Percentiles rank a stretch among this genome's conserved stretches.
Conservation (phyloP, 257 asterid genomes). For the Solanum rostratum region DNA sequence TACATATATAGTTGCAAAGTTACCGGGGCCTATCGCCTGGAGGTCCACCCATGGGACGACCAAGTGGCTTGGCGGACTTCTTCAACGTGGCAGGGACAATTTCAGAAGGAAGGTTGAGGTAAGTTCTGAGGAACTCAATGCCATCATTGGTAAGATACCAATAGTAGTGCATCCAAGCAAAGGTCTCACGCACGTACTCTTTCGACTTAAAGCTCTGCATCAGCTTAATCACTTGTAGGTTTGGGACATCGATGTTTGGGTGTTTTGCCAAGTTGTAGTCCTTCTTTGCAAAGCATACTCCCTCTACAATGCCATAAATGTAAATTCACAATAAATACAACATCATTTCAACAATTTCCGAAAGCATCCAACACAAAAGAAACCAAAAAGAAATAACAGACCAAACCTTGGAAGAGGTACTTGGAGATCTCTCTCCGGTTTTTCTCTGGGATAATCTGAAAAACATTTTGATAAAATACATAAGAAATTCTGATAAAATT, state of each 20-base stretch:
- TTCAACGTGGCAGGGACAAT: slow-evolving; percentile 89
- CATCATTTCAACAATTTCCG: not conserved
- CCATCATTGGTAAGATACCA: slow-evolving; percentile 94
- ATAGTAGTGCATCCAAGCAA: slow-evolving; percentile 95
- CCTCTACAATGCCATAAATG: not conserved
- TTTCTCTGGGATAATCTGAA: not conserved
- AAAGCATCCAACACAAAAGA: not conserved
- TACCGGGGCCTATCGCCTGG: slow-evolving; percentile 95
- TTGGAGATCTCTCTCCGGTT: not conserved
- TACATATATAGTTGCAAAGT: not conserved
- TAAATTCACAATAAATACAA: not conserved
- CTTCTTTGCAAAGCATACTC: not conserved
- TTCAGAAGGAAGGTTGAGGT: slow-evolving; percentile 85
- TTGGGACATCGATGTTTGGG: not conserved
- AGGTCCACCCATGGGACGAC: slow-evolving; percentile 91
- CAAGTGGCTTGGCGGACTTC: slow-evolving; percentile 88
- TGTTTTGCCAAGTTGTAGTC: not conserved
- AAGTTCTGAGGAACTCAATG: slow-evolving; percentile 81
- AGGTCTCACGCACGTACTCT: slow-evolving; percentile 88
- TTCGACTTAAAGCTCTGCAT: slow-evolving; percentile 4
- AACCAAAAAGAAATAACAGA: not conserved
- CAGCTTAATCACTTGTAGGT: not conserved
- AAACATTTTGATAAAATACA: not conserved
- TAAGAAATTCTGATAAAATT: not conserved
- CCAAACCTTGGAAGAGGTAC: not conserved